Evolutionary conservation across 1,284 basidiomycete genomes (phyloP).

Genomic region (Cerrena zonata): DNA sequence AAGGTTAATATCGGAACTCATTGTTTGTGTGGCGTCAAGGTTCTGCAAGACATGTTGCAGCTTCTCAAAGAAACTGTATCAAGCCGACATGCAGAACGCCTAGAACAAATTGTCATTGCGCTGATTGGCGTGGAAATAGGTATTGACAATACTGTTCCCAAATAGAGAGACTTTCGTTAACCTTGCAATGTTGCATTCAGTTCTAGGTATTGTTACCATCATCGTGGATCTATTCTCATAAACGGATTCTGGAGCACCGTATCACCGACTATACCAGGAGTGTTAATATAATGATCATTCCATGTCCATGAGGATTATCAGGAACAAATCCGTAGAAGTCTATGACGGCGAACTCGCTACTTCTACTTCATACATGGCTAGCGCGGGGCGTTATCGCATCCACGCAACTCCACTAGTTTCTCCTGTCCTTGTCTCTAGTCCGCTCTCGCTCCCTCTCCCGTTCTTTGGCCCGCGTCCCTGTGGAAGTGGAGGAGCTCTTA

Average conservation of each 20-base stretch:
- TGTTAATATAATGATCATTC: not conserved
- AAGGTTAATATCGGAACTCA: slow-evolving; percentile 1
- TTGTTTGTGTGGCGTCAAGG: slow-evolving; percentile 37
- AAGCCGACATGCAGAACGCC: slow-evolving; percentile 82
- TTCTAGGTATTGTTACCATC: slow-evolving; percentile 69
- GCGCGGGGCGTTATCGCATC: not conserved
- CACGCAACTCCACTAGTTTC: not conserved
- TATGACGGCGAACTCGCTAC: not conserved
- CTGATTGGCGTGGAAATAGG: slow-evolving; percentile 87
- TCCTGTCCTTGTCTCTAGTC: slow-evolving; percentile 13
- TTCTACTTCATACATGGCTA: not conserved
- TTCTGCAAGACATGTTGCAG: slow-evolving; percentile 95
- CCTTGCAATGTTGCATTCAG: slow-evolving; percentile 27
- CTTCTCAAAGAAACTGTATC: slow-evolving; percentile 93
- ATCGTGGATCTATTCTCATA: slow-evolving; percentile 57
- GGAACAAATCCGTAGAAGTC: not conserved
- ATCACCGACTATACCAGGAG: not conserved
- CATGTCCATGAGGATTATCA: not conserved
- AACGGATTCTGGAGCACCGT: slow-evolving; percentile 1
- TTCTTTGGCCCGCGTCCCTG: slow-evolving; percentile 14
- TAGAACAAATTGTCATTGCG: slow-evolving; percentile 94
- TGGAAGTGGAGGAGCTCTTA: slow-evolving; percentile 13
- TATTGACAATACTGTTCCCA: slow-evolving; percentile 21
- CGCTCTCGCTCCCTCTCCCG: slow-evolving; percentile 12
- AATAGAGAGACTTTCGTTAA: not conserved